Conservation (phyloP, 2,329 filamentous ascomycete genomes). For the Cladophialophora chaetospira region DNA sequence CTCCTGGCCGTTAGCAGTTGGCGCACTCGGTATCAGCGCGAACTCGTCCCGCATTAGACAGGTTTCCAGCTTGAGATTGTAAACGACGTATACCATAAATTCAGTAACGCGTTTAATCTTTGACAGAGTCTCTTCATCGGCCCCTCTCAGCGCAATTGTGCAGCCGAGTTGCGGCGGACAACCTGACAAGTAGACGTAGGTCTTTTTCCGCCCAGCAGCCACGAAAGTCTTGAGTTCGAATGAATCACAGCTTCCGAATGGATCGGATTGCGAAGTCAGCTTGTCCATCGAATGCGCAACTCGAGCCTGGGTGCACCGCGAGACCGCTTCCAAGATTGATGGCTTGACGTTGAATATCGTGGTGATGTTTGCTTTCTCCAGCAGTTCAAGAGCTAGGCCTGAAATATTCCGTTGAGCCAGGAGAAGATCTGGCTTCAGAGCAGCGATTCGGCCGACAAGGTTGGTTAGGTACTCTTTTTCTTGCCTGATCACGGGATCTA, state of each 20-base stretch:
- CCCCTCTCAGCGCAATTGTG: slow-evolving; percentile 88
- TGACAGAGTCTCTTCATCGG: slow-evolving; percentile 67
- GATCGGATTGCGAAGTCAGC: slow-evolving; percentile 72
- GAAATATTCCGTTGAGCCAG: slow-evolving; percentile 94
- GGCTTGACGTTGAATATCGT: slow-evolving; percentile 97
- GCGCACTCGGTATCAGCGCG: slow-evolving; percentile 67
- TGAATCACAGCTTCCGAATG: slow-evolving; percentile 76
- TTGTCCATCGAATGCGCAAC: slow-evolving; percentile 96
- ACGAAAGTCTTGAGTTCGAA: slow-evolving; percentile 98
- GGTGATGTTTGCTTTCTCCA: slow-evolving; percentile 85
- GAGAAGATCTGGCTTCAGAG: slow-evolving; percentile 79
- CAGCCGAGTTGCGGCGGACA: slow-evolving; percentile 88
- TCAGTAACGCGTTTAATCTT: slow-evolving; percentile 92
- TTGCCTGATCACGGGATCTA: slow-evolving; percentile 94
- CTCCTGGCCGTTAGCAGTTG: slow-evolving; percentile 13
- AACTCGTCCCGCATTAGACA: slow-evolving; percentile 92
- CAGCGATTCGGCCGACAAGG: slow-evolving; percentile 86
- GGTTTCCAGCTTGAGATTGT: slow-evolving; percentile 94
- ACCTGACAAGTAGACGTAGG: slow-evolving; percentile 92
- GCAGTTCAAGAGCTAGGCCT: slow-evolving; percentile 82
- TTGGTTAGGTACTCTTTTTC: slow-evolving; percentile 92
- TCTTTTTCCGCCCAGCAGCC: slow-evolving; percentile 81
- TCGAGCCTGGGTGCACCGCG: slow-evolving; percentile 84
- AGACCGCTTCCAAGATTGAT: slow-evolving; percentile 92
- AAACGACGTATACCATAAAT: slow-evolving; percentile 99